phyloP scores from a whole-genome alignment of 495 filamentous ascomycete genomes.

The Penicillium alfredii region DNA sequence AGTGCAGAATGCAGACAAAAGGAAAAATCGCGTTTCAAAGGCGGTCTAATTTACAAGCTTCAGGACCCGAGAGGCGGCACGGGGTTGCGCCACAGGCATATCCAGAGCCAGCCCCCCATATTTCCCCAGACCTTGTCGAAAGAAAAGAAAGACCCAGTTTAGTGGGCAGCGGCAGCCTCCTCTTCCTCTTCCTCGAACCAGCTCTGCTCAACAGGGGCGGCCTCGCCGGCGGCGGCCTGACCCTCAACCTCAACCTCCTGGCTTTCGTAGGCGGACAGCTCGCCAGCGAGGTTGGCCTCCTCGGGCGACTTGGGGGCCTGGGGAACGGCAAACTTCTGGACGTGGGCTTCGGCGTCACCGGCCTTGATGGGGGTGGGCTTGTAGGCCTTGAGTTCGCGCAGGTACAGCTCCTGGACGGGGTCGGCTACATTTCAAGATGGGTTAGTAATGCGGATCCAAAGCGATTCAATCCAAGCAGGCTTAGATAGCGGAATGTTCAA shows the following conservation, averaged over 20 bases:
- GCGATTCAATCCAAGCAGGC: not conserved
- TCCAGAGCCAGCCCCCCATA: conserved; percentile 21
- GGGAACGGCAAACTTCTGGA: conserved; percentile 78
- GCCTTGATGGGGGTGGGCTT: conserved; percentile 81
- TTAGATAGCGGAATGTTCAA: too few species aligned
- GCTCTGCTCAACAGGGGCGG: conserved; percentile 55
- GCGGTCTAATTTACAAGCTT: conserved; percentile 46
- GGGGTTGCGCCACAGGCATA: conserved; percentile 21
- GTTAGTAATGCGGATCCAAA: conserved; percentile 10
- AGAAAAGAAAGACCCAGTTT: conserved; percentile 24
- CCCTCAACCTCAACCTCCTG: conserved; percentile 94
- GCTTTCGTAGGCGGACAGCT: conserved; percentile 86
- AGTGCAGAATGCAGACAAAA: conserved; percentile 13
- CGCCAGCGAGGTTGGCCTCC: conserved; percentile 82
- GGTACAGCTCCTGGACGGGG: conserved; percentile 93
- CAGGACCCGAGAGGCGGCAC: conserved; percentile 32
- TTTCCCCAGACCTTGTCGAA: conserved; percentile 30
- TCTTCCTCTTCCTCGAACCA: conserved; percentile 67
- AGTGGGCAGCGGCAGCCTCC: conserved; percentile 46
- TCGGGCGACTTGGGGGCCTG: conserved; percentile 80
- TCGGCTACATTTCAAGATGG: conserved; percentile 57
- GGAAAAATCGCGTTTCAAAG: conserved; percentile 30
- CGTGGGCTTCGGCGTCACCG: conserved; percentile 79
- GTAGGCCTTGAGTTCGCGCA: conserved; percentile 88
- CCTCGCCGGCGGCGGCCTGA: conserved; percentile 53